Base-by-base conservation (phyloP, 805 yeast genomes). In the Vanderwaltozyma yarrowii region DNA sequence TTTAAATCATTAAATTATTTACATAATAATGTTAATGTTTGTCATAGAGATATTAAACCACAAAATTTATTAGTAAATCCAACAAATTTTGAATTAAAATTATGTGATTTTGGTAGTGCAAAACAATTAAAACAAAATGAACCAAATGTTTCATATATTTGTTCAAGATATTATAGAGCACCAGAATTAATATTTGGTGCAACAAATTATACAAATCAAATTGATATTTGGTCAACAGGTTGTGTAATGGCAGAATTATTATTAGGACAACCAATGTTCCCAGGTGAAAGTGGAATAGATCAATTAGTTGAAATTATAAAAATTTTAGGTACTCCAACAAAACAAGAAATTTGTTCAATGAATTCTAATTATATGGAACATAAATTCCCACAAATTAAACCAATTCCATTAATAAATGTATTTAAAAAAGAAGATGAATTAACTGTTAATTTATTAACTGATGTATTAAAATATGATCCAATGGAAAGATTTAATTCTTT, bases 151-250 rank as follows among this genome's bases (percentile, higher is more conserved):
- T 81, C 95, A 7, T 92, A 92, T 61, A 92, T 92, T 37, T 92
- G 98, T 64, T 87, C 96, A 15, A 73, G 98, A 50, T 92, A 89
- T 64, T 92, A 92, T 64, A 71, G 98, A 40, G 98, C 98, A 6
- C 98, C 98, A 0, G 98, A 92, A 63, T 74, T 92, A 50, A 92
- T 92, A 43, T 92, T 92, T 66, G 98, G 97, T 15, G 95, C 97
- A 12, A 82, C 95, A 20, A 85, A 88, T 62, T 92, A 92, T 62
- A 86, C 97, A 7, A 87, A 96, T 23, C 88, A 89, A 61, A 92
- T 92, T 47, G 98, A 92, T 60, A 76, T 92, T 34, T 92, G 98
- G 98, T 84, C 95, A 12, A 86, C 94, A 12, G 96, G 95, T 16
- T 92, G 98, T 67, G 98, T 92, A 17, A 87, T 92, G 85, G 97